Base-by-base conservation (phyloP, 75 land plant species). In the Isoetes taiwanensis region DNA sequence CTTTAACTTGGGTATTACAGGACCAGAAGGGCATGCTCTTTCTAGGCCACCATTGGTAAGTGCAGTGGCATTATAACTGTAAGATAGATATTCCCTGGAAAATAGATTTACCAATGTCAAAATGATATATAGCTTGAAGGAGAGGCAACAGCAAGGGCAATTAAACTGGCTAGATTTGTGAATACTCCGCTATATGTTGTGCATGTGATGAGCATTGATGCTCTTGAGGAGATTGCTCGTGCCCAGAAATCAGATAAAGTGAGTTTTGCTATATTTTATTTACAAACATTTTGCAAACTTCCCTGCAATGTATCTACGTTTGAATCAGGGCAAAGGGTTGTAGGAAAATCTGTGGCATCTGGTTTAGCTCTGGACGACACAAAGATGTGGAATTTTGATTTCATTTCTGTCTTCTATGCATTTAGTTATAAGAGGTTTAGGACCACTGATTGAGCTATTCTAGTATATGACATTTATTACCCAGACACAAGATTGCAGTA, bases 191-290 rank as follows among this genome's bases (percentile, higher is more conserved):
- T 93, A 0, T 93, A 93, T 79, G 81, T 93, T 9, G 98, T 93
- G 62, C 98, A 93, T 76, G 98, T 88, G 41, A 93, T 93, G 98
- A 93, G 98, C 76, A 84, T 75, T 64, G 98, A 93, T 69, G 98
- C 98, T 2, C 69, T 93, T 72, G 90, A 93, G 58, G 98, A 93
- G 56, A 80, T 93, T 61, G 82, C 85, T 28, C 83, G 76, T 46
- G 98, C 98, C 58, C 84, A 77, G 38, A 76, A 72, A 68, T 55
- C 86, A 68, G 98, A 94, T 86, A 34, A 17, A 57, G 6, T 24
- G 21, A 52, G 2, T 60, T 24, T 54, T 4, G 14, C 25, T 10
- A 30, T 21, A 6, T 24, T 54, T 11, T 19, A 48, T 11, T 11
- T n/a, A n/a, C n/a, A n/a, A n/a, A n/a, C n/a, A n/a, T n/a, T n/a